Conservation (phyloP, 768 basidiomycete genomes). For the Pulveroboletus ravenelii region DNA sequence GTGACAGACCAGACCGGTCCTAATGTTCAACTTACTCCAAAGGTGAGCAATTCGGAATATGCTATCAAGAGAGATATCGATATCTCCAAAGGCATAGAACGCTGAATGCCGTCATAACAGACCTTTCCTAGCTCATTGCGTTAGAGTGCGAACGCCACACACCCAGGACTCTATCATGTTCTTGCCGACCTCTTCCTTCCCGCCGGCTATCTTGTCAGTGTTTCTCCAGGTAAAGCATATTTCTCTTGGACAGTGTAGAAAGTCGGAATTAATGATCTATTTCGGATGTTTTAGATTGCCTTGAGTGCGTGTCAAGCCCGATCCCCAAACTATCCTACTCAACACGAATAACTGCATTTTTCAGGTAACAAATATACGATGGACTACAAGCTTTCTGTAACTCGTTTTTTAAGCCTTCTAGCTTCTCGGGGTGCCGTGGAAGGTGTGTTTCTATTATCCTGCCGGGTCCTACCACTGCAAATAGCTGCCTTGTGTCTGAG, state of each 20-base stretch:
- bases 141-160: neutral
- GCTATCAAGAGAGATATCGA: too few species aligned
- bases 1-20: neutral
- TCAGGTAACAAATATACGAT: conserved; percentile 63
- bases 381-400: conserved; percentile 68
- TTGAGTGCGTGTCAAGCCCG: conserved; percentile 34
- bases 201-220: conserved; percentile 55
- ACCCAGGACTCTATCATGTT: conserved; percentile 8
- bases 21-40: neutral
- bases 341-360: neutral
- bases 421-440: conserved; percentile 66
- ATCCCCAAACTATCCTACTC: neutral
- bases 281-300: conserved; percentile 41
- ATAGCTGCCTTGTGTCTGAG: conserved; percentile 52
- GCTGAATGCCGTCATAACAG: conserved; percentile 9
- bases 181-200: conserved; percentile 50
- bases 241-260: neutral
- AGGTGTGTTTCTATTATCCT: conserved; percentile 37
- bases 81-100: neutral
- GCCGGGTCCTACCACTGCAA: conserved; percentile 35
- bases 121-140: neutral
- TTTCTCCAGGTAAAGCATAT: conserved; percentile 47
- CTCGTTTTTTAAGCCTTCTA: conserved; percentile 55
- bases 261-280: neutral
- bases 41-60: conserved; percentile 13